Percentiles rank a stretch among this genome's conserved stretches.
Conservation (phyloP, 345 rosid species). For the Draba incana region DNA sequence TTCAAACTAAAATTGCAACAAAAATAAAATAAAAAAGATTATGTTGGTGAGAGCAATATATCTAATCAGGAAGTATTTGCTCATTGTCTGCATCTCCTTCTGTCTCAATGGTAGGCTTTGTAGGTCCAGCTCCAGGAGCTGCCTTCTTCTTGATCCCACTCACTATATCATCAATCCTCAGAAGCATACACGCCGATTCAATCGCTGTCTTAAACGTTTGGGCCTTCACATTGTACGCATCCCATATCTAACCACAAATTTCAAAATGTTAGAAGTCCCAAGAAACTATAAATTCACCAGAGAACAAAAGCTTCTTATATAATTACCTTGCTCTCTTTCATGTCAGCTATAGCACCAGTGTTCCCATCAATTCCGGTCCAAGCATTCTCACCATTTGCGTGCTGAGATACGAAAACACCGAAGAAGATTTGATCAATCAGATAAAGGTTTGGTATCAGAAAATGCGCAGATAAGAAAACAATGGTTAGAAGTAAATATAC, state of each 20-base stretch:
- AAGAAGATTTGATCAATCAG: not conserved
- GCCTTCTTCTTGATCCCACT: slow-evolving; percentile 97
- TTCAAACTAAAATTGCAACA: not conserved
- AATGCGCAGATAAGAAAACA: not conserved
- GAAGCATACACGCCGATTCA: slow-evolving; percentile 93
- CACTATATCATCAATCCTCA: slow-evolving; percentile 93
- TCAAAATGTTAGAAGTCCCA: not conserved
- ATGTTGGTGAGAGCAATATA: not conserved
- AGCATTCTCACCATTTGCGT: slow-evolving; percentile 96
- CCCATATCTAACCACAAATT: slow-evolving; percentile 74
- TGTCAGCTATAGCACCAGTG: slow-evolving; percentile 85
- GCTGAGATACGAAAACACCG: slow-evolving; percentile 45
- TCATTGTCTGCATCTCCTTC: slow-evolving; percentile 94
- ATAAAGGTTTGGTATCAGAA: not conserved
- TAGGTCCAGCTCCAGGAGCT: slow-evolving; percentile 73
- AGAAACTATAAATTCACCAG: slow-evolving; percentile 14
- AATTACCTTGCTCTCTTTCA: slow-evolving; percentile 83
- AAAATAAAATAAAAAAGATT: not conserved
- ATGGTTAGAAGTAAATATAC: slow-evolving; percentile 37
- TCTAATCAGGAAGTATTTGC: slow-evolving; percentile 86
- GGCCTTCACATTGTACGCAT: slow-evolving; percentile 91
- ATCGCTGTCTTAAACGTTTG: slow-evolving; percentile 96
- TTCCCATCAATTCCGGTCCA: slow-evolving; percentile 95
- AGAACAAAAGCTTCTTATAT: not conserved
- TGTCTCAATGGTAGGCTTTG: slow-evolving; percentile 81